Evolutionary conservation across 345 rosid species (phyloP).

Genomic region (Camelina laxa): DNA sequence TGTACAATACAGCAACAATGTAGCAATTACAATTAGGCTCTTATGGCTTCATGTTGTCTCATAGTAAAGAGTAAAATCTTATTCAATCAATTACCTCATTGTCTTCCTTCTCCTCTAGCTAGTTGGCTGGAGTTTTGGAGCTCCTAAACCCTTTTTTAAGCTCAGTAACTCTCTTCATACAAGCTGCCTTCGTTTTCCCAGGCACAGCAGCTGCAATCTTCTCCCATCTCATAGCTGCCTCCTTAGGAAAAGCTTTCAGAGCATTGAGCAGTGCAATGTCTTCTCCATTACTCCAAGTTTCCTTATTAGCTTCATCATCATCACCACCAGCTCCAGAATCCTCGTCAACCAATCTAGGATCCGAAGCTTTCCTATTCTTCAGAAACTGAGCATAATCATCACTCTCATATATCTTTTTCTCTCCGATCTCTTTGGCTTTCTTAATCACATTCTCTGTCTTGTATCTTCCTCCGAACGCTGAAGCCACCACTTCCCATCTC

Average conservation of each 20-base stretch:
- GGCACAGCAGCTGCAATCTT: slow-evolving; percentile 89
- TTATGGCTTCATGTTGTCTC: background rate
- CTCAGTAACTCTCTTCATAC: slow-evolving; percentile 84
- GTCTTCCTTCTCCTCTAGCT: slow-evolving; percentile 36
- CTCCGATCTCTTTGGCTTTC: slow-evolving; percentile 77
- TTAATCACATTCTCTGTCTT: slow-evolving; percentile 77
- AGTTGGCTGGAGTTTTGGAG: slow-evolving; percentile 66
- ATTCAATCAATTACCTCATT: slow-evolving; percentile 24
- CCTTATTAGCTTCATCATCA: slow-evolving; percentile 16
- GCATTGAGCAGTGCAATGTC: slow-evolving; percentile 93
- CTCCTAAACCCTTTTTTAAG: slow-evolving; percentile 78
- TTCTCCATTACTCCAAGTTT: slow-evolving; percentile 68
- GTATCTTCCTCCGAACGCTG: slow-evolving; percentile 71
- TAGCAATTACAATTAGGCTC: slow-evolving; percentile 6
- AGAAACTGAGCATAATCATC: slow-evolving; percentile 78
- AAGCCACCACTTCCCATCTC: slow-evolving; percentile 82
- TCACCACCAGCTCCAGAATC: slow-evolving; percentile 37
- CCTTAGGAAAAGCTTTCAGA: slow-evolving; percentile 80
- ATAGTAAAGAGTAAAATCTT: slow-evolving; percentile 14
- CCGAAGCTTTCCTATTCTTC: slow-evolving; percentile 81
- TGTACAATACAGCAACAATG: background rate
- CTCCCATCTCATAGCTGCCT: slow-evolving; percentile 91
- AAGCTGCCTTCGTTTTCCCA: slow-evolving; percentile 76
- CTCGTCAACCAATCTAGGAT: slow-evolving; percentile 49
- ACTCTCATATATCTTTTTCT: slow-evolving; percentile 62